Percentiles rank a stretch among this genome's conserved stretches.
phyloP scores from a whole-genome alignment of 345 rosid species.

The Iberis pinnata region DNA sequence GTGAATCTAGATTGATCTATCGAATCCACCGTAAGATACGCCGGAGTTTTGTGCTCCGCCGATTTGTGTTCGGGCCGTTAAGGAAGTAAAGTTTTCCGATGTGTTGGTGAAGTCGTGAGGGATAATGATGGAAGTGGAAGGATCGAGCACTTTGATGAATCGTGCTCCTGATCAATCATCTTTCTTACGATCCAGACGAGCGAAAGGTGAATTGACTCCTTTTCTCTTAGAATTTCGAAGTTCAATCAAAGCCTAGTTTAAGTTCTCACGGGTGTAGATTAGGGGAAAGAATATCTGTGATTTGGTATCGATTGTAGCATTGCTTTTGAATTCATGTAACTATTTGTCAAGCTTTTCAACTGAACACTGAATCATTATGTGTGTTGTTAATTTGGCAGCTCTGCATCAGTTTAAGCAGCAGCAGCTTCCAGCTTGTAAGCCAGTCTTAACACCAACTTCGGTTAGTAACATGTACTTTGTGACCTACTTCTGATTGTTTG shows the following conservation, averaged over 20 bases:
- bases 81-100: not conserved
- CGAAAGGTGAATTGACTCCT: conserved; percentile 29
- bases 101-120: conserved; percentile 16
- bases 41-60: not conserved
- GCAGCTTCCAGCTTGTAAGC: conserved; percentile 81
- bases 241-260: conserved; percentile 1
- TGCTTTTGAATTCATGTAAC: not conserved
- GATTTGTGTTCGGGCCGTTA: not conserved
- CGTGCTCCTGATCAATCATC: too few relatives aligned
- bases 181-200: conserved; percentile 30
- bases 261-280: not conserved
- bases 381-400: conserved; percentile 34
- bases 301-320: not conserved
- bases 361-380: conserved; percentile 2
- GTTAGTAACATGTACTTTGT: conserved; percentile 30
- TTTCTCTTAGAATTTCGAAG: not conserved
- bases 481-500: not conserved
- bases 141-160: conserved; percentile 26
- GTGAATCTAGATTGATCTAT: conserved; percentile 15
- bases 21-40: conserved; percentile 8
- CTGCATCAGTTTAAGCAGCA: conserved; percentile 63
- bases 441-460: conserved; percentile 67
- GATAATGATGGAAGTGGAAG: conserved; percentile 41
- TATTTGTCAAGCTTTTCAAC: not conserved
- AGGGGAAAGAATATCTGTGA: too few relatives aligned